Evolutionary conservation across 306 rosid genomes (phyloP), one percentile per base, ranked within the genome.

Genomic region (Casuarina equisetifolia): DNA sequence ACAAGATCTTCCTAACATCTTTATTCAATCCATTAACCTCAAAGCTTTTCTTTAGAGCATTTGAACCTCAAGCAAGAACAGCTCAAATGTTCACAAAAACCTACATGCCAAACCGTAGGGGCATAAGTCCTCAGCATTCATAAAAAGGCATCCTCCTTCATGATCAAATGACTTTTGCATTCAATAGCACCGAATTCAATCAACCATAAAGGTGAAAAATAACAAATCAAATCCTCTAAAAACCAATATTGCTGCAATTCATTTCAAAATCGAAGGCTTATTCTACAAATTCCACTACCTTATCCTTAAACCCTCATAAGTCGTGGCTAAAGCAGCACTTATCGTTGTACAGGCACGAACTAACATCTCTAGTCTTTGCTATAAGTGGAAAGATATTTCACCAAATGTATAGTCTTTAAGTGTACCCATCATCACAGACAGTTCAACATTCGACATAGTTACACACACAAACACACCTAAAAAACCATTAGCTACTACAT

Each of bases 321-420:
- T 90, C 96, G 57, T 92, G 97, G 87, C 95, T 94, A 85, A 81
- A 89, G 75, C 98, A 93, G 76, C 98, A 94, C 61, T 89, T 90
- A 16, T 92, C 97, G 13, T 64, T 85, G 40, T 90, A 94, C 0
- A 82, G 88, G 76, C 98, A 94, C 0, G 90, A 82, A 79, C 39
- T 84, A 52, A 83, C 84, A 88, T 92, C 95, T 69, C 95, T 97
- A 0, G 93, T 85, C 85, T 80, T 92, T 13, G 97, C 89, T 59
- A 92, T 58, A 76, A 72, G 84, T 0, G 98, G 91, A 84, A 97
- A 94, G 15, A 94, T 73, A 74, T 84, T 87, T 45, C 44, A 62
- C 1, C 6, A 53, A 53, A 53, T 53, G 59, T 20, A 20, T 53
- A 5, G 6, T 53, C 59, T 16, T 25, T 53, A 53, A 53, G 59